phyloP scores from a whole-genome alignment of 768 basidiomycete genomes.

The Suillus variegatus region DNA sequence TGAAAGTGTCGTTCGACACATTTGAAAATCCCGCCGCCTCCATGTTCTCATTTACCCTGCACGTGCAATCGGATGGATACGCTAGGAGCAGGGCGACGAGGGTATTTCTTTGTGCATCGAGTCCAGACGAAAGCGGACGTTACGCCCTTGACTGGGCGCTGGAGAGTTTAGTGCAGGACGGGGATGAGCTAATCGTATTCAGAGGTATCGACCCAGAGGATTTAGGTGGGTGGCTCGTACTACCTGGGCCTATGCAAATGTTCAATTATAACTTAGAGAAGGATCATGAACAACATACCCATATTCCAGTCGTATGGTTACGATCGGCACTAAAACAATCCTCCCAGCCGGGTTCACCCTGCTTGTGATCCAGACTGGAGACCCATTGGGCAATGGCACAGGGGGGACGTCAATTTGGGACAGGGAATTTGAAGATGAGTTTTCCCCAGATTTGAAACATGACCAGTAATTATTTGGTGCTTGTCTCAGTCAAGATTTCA shows the following conservation, averaged over 20 bases:
- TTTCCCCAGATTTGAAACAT: constrained; percentile 84
- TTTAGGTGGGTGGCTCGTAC: constrained; percentile 47
- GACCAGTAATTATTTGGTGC: constrained; percentile 60
- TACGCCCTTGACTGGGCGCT: constrained; percentile 94
- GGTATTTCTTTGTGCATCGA: constrained; percentile 88
- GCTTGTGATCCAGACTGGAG: constrained; percentile 87
- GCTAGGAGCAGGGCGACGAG: constrained; percentile 73
- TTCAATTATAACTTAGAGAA: constrained; percentile 48
- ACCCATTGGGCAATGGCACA: constrained; percentile 93
- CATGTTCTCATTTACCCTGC: constrained; percentile 88
- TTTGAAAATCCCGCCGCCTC: constrained; percentile 79
- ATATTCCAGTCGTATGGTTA: constrained; percentile 29
- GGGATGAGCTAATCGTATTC: constrained; percentile 91
- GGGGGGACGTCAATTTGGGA: constrained; percentile 93
- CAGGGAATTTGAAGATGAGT: constrained; percentile 90
- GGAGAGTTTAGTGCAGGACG: constrained; percentile 79
- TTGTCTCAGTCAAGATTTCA: not conserved
- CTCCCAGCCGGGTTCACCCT: constrained; percentile 16
- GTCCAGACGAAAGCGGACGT: constrained; percentile 82
- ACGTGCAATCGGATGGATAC: constrained; percentile 84
- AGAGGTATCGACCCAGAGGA: constrained; percentile 89
- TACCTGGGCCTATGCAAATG: not conserved
- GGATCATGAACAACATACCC: constrained; percentile 53
- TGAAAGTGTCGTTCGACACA: constrained; percentile 79
- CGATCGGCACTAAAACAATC: constrained; percentile 29